A percentile compares a stretch with the other conserved stretches of the same genome.
These are phyloP conservation scores for Fusarium paranaense DNA, from an alignment of 2,329 filamentous ascomycete genomes.

Conservation along the genomic window DNA sequence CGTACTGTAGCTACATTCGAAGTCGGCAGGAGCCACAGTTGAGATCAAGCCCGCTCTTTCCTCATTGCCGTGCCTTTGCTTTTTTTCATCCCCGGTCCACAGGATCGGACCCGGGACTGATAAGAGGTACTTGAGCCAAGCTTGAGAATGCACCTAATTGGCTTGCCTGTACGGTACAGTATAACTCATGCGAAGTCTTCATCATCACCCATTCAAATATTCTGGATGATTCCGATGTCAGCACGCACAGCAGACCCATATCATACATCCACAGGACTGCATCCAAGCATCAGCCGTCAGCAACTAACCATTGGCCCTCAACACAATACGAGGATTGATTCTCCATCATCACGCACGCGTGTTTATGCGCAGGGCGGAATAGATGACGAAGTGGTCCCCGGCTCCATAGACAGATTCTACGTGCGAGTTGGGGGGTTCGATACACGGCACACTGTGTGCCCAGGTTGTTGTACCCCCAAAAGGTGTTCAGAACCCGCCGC, in stretches of 20 bases:
- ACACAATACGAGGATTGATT: background rate
- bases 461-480: background rate
- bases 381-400: background rate
- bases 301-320: background rate
- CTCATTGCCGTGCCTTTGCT: conserved; percentile 2
- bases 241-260: background rate
- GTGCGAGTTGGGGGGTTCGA: background rate
- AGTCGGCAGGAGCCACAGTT: background rate
- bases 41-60: conserved; percentile 18
- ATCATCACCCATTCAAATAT: background rate
- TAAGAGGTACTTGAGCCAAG: background rate
- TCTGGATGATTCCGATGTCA: background rate
- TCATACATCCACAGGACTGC: background rate
- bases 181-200: background rate
- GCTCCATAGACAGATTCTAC: background rate
- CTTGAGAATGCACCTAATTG: background rate
- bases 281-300: conserved; percentile 2
- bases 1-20: background rate
- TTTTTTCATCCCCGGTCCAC: background rate
- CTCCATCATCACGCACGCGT: background rate
- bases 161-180: background rate
- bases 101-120: background rate
- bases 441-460: background rate
- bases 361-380: background rate
- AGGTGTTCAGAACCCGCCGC: background rate